Conservation (phyloP, 2,329 filamentous ascomycete species). For the Colletotrichum salicis region DNA sequence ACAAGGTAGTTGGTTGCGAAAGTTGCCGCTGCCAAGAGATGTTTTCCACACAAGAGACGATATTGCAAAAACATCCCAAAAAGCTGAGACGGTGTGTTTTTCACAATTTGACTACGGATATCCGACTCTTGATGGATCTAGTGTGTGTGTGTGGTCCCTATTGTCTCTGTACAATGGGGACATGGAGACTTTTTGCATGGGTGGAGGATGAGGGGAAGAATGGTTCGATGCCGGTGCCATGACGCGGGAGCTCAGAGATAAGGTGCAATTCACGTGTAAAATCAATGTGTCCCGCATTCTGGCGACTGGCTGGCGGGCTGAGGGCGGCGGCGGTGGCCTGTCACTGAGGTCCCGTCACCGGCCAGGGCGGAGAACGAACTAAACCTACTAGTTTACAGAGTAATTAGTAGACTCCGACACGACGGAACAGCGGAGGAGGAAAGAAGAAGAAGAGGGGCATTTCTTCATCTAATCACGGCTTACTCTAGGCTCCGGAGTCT, state of each 20-base stretch:
- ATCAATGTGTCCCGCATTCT: slow-evolving; percentile 29
- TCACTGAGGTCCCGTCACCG: neutral
- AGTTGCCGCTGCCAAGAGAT: neutral
- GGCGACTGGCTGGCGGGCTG: neutral
- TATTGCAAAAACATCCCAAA: neutral
- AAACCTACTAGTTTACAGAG: neutral
- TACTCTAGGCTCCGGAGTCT: no score
- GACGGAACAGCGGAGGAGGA: slow-evolving; percentile 11
- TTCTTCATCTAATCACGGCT: neutral
- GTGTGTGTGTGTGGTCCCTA: slow-evolving; percentile 5
- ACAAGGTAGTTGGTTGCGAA: neutral
- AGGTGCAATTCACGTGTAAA: slow-evolving; percentile 34
- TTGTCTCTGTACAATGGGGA: neutral
- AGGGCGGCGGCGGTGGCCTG: neutral
- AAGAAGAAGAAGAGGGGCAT: neutral
- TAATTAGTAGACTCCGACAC: neutral
- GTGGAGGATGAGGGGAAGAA: neutral
- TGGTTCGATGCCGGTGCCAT: slow-evolving; percentile 27
- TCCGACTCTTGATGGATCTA: neutral
- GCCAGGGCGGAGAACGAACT: neutral
- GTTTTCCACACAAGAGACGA: neutral
- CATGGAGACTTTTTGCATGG: neutral
- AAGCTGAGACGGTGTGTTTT: neutral
- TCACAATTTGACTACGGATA: neutral
- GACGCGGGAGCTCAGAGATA: slow-evolving; percentile 29